Evolutionary conservation across 129 eudicot species (phyloP).

Genomic region (Helianthus annuus): DNA sequence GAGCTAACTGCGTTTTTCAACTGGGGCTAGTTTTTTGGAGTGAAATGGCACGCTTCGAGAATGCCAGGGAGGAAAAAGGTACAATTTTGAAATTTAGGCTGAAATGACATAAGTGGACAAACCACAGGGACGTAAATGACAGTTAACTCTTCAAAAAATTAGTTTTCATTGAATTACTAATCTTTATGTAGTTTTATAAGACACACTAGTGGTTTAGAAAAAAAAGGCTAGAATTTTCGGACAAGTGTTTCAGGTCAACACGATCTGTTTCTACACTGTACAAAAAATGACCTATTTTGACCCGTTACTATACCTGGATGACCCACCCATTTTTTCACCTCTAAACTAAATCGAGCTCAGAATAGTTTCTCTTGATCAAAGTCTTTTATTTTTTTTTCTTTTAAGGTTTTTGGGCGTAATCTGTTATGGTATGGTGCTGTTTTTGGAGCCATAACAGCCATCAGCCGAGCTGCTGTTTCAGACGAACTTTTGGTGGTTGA

Average conservation of each 20-base stretch:
- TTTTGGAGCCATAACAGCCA: constrained; percentile 82
- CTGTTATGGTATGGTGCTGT: constrained; percentile 94
- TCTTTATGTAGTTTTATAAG: not conserved
- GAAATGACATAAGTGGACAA: too few relatives aligned
- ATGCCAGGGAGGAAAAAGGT: too few relatives aligned
- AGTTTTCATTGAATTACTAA: not conserved
- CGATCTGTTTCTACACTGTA: not conserved
- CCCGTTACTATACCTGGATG: not conserved
- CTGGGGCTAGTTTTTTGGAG: too few relatives aligned
- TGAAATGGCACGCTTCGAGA: too few relatives aligned
- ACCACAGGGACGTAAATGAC: too few relatives aligned
- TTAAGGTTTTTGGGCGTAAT: constrained; percentile 80
- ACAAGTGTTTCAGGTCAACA: constrained; percentile 8
- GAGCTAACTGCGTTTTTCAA: too few relatives aligned
- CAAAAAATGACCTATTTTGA: not conserved
- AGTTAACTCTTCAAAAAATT: not conserved
- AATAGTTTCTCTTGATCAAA: not conserved
- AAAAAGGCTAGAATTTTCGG: not conserved
- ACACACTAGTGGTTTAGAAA: not conserved
- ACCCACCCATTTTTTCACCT: not conserved
- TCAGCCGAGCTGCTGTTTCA: constrained; percentile 68
- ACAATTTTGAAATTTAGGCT: too few relatives aligned
- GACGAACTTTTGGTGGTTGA: constrained; percentile 76
- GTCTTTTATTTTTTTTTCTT: not conserved
- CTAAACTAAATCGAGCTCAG: not conserved